Conservation (phyloP, 495 filamentous ascomycete genomes). For the Neurospora sp. region DNA sequence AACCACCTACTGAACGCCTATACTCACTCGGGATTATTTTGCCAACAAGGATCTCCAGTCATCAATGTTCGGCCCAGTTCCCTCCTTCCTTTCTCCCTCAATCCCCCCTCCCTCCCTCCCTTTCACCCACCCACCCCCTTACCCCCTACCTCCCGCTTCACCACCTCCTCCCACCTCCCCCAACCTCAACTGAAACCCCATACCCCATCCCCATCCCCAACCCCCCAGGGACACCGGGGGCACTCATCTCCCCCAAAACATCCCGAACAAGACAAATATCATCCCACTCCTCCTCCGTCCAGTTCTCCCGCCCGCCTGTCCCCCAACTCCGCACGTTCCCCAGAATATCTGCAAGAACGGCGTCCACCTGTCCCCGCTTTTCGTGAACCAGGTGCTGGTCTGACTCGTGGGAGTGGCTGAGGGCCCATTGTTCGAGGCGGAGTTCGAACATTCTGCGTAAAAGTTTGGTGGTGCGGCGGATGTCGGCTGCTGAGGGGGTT, state of each 20-base stretch:
- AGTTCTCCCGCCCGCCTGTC: neutral
- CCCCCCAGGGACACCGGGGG: neutral
- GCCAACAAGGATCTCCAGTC: neutral
- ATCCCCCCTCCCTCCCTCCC: no score
- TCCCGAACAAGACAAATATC: constrained; percentile 1
- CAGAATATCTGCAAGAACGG: constrained; percentile 4
- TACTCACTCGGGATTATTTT: neutral
- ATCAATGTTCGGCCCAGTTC: neutral
- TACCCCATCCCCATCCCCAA: neutral
- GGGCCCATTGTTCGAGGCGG: constrained; percentile 8
- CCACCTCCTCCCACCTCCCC: neutral
- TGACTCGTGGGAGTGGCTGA: neutral
- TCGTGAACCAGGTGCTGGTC: neutral
- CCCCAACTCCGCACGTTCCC: constrained; percentile 1
- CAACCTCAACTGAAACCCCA: neutral
- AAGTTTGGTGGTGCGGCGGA: constrained; percentile 10
- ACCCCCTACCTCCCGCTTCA: neutral
- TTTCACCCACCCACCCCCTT: neutral
- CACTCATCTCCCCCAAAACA: neutral
- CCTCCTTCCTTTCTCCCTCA: neutral
- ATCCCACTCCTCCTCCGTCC: constrained; percentile 7
- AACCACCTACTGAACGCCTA: neutral
- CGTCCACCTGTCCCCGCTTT: constrained; percentile 2
- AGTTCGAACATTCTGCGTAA: constrained; percentile 5
- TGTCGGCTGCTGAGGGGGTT: constrained; percentile 3